These are phyloP conservation scores for Annona cherimola DNA, from an alignment of 164 flowering plant species.

Conservation along the genomic window DNA sequence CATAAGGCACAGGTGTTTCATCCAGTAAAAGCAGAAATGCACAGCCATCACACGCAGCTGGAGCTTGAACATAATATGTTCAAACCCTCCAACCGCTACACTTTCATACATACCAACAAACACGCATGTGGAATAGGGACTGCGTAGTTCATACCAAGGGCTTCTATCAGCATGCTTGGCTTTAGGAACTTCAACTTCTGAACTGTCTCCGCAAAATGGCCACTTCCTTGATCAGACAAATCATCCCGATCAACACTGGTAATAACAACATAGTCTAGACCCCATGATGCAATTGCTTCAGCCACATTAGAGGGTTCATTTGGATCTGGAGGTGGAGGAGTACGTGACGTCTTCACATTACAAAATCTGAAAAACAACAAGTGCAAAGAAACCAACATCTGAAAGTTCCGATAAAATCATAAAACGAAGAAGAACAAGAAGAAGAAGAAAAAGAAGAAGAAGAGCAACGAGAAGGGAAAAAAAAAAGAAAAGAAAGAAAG, in stretches of 20 bases:
- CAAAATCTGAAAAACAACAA: constrained; percentile 57
- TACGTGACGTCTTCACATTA: constrained; percentile 94
- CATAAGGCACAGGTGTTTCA: neutral
- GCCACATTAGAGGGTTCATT: constrained; percentile 92
- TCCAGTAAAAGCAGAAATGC: neutral
- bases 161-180: constrained; percentile 83
- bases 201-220: constrained; percentile 94
- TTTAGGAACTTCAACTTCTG: constrained; percentile 71
- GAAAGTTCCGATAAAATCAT: neutral
- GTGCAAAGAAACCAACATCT: neutral
- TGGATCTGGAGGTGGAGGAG: constrained; percentile 97
- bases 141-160: constrained; percentile 61
- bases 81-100: neutral
- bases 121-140: neutral
- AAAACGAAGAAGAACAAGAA: neutral
- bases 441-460: neutral
- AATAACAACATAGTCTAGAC: constrained; percentile 93
- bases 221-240: constrained; percentile 93
- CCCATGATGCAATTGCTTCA: constrained; percentile 98
- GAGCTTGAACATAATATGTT: neutral
- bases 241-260: constrained; percentile 98
- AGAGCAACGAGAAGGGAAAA: neutral
- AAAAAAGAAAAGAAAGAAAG: too few species aligned
- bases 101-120: neutral
- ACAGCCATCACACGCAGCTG: neutral